Evolutionary conservation across 83 land plant genomes (phyloP), one percentile per base, ranked within the genome.

Genomic region (Picea mariana): DNA sequence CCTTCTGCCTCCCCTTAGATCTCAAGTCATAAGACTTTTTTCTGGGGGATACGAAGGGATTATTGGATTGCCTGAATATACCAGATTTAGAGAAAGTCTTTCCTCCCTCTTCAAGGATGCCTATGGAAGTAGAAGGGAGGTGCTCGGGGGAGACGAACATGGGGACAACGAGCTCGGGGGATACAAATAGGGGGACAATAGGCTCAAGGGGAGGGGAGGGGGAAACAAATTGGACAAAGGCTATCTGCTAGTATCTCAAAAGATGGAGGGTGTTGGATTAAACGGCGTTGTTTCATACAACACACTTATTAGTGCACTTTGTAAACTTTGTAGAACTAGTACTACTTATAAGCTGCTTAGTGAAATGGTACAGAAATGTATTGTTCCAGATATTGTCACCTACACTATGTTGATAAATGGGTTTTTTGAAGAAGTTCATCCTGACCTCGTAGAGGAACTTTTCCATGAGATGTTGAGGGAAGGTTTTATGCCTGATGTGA

Each of bases 1-100:
- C 86, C 87, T 15, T 92, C 88, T 88, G 89, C 92, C 63, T 80
- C 85, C 52, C 89, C 92, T 27, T 92, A 92, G 81, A 58, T 88
- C 67, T 86, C 88, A 12, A 90, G 92, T 16, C 87, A 88, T 47
- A 92, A 92, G 72, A 83, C 83, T n/a, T 49, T 92, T 38, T 40
- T 92, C 77, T 83, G 90, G 38, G 38, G 38, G 38, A 34, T 34
- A 34, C 3, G 38, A 34, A 34, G 38, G 38, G 38, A 34, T 34
- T 34, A 34, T 34, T 34, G 38, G 38, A 34, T 34, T 34, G 38
- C 38, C 38, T 34, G 38, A 34, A 34, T 34, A 34, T 34, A 34
- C 38, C 38, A 34, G 38, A 34, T 34, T 34, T 34, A 34, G 38
- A 34, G 38, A 34, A 34, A 34, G 38, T 34, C 38, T 34, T 34